phyloP scores from a whole-genome alignment of 495 filamentous ascomycete genomes.

The Halenospora varia region DNA sequence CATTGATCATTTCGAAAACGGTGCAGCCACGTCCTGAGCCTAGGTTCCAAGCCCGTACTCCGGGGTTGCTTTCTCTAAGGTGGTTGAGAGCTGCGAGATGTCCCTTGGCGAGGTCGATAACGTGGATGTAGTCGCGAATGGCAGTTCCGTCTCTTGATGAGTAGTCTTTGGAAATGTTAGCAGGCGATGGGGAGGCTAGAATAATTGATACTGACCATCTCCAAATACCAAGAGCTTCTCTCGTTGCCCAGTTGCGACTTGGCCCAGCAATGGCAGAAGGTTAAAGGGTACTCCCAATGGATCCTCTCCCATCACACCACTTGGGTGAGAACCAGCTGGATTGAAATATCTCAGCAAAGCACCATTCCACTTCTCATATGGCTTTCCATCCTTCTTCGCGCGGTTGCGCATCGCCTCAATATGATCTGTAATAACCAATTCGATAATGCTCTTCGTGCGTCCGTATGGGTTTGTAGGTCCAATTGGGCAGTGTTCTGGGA shows the following conservation, averaged over 20 bases:
- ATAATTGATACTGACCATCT: constrained; percentile 58
- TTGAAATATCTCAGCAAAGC: constrained; percentile 97
- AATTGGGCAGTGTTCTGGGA: constrained; percentile 93
- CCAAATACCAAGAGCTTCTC: constrained; percentile 95
- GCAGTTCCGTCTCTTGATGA: constrained; percentile 75
- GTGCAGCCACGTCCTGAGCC: constrained; percentile 94
- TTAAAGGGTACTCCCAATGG: constrained; percentile 96
- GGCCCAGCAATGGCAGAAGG: constrained; percentile 86
- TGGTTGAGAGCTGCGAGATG: constrained; percentile 91
- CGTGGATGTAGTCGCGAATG: constrained; percentile 75
- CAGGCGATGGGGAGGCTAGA: not conserved
- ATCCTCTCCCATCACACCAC: constrained; percentile 97
- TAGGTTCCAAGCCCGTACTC: constrained; percentile 94
- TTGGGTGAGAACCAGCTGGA: constrained; percentile 90
- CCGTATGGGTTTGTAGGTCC: constrained; percentile 97
- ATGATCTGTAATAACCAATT: constrained; percentile 85
- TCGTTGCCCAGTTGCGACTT: constrained; percentile 92
- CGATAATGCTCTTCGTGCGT: constrained; percentile 87
- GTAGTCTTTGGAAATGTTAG: constrained; percentile 65
- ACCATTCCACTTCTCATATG: constrained; percentile 81
- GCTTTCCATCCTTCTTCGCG: constrained; percentile 72
- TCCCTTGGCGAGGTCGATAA: constrained; percentile 83
- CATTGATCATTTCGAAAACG: constrained; percentile 95
- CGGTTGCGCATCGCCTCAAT: constrained; percentile 85
- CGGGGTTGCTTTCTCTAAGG: constrained; percentile 83